phyloP scores from a whole-genome alignment of 768 basidiomycete species.

The Mycena chlorophos region DNA sequence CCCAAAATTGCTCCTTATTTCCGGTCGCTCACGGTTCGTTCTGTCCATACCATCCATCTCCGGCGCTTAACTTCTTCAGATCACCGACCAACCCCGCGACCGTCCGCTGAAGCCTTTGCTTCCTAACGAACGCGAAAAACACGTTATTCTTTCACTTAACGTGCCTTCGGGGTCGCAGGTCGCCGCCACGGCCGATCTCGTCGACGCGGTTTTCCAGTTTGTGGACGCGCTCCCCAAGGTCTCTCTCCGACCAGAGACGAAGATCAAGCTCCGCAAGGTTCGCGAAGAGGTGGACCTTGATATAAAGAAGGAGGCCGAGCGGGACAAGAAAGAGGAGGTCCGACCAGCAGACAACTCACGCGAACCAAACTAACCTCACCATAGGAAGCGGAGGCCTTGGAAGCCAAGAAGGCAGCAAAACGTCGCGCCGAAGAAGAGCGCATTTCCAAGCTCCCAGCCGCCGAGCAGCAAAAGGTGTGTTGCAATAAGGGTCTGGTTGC shows the following conservation, averaged over 20 bases:
- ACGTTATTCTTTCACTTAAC: slow-evolving; percentile 67
- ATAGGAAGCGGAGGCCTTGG: slow-evolving; percentile 48
- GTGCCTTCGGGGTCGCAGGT: slow-evolving; percentile 53
- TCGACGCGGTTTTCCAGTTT: slow-evolving; percentile 71
- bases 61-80: slow-evolving; percentile 34
- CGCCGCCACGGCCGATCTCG: slow-evolving; percentile 54
- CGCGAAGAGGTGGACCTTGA: slow-evolving; percentile 71
- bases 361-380: slow-evolving; percentile 1
- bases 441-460: slow-evolving; percentile 68
- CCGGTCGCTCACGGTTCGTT: slow-evolving; percentile 77
- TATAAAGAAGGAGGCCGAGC: slow-evolving; percentile 65
- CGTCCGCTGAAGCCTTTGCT: slow-evolving; percentile 59
- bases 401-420: slow-evolving; percentile 72
- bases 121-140: slow-evolving; percentile 60
- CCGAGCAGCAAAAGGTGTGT: slow-evolving; percentile 80
- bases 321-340: slow-evolving; percentile 73
- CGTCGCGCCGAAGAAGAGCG: slow-evolving; percentile 73
- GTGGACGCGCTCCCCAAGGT: slow-evolving; percentile 65
- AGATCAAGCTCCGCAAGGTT: slow-evolving; percentile 68
- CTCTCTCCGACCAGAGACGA: slow-evolving; percentile 78
- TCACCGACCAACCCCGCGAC: slow-evolving; percentile 82
- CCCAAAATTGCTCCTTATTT: slow-evolving; percentile 72
- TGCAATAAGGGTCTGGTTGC: not conserved
- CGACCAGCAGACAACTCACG: slow-evolving; percentile 13
- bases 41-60: slow-evolving; percentile 3